A percentile compares a stretch with the other conserved stretches of the same genome.
These are phyloP conservation scores for Phialophora verrucosa DNA, from an alignment of 2,329 filamentous ascomycete species.

Conservation along the genomic window DNA sequence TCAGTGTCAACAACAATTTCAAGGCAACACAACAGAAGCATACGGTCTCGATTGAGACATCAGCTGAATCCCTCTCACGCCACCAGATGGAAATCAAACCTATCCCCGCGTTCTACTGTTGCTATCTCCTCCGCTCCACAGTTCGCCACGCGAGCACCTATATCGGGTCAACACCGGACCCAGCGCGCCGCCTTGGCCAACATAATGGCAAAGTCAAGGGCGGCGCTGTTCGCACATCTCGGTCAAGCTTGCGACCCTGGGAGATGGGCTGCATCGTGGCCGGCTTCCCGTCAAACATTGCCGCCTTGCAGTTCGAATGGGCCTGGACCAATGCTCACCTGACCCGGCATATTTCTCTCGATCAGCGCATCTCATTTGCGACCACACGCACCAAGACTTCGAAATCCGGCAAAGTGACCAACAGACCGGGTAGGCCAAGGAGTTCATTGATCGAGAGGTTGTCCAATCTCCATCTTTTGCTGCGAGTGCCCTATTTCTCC, in stretches of 20 bases:
- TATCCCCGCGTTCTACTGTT: conserved; percentile 89
- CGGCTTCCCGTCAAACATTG: conserved; percentile 85
- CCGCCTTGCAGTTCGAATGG: conserved; percentile 96
- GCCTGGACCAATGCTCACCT: conserved; percentile 85
- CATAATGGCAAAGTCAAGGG: conserved; percentile 87
- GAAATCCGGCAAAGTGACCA: conserved; percentile 47
- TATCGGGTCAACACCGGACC: conserved; percentile 90
- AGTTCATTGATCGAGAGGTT: conserved; percentile 71
- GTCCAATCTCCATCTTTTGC: conserved; percentile 79
- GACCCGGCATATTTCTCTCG: conserved; percentile 75
- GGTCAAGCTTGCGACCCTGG: conserved; percentile 76
- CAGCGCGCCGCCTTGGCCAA: conserved; percentile 80
- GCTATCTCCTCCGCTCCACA: conserved; percentile 88
- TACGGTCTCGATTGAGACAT: background rate
- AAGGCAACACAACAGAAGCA: background rate
- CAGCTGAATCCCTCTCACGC: background rate
- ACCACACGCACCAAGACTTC: conserved; percentile 34
- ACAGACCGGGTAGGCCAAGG: conserved; percentile 62
- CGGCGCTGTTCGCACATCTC: conserved; percentile 78
- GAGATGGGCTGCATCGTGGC: conserved; percentile 86
- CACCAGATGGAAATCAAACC: conserved; percentile 52
- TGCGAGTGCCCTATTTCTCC: conserved; percentile 78
- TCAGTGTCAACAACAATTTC: background rate
- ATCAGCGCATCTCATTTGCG: conserved; percentile 48
- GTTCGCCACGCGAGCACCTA: conserved; percentile 74